Percentiles rank a stretch among this genome's conserved stretches.
These are phyloP conservation scores for Lentinus tigrinus DNA, from an alignment of 768 basidiomycete genomes.

Conservation along the genomic window DNA sequence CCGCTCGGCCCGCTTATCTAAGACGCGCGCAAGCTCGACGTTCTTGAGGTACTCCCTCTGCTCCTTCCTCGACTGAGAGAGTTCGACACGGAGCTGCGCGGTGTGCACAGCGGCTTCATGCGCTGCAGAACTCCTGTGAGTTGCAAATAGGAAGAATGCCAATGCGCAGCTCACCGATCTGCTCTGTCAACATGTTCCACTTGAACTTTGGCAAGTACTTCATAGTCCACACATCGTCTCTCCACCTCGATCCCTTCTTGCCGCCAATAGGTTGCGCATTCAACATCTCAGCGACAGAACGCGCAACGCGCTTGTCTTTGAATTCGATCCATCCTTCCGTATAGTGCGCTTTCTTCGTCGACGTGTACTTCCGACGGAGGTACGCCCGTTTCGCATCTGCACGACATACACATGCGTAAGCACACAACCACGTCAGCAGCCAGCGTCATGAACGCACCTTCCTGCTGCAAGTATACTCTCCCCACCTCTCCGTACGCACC, in stretches of 20 bases:
- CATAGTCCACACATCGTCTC: slow-evolving; percentile 99
- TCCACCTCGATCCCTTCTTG: slow-evolving; percentile 86
- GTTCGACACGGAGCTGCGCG: slow-evolving; percentile 87
- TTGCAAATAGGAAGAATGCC: background rate
- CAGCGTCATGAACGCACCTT: slow-evolving; percentile 52
- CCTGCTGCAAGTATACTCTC: slow-evolving; percentile 89
- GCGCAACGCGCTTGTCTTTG: slow-evolving; percentile 87
- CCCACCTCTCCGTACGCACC: slow-evolving; percentile 87
- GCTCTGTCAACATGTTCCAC: slow-evolving; percentile 98
- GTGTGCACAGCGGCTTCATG: slow-evolving; percentile 89
- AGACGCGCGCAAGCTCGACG: slow-evolving; percentile 86
- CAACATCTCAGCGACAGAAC: slow-evolving; percentile 89
- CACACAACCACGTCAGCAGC: background rate
- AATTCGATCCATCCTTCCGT: slow-evolving; percentile 99
- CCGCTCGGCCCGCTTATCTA: slow-evolving; percentile 77
- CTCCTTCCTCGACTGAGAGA: slow-evolving; percentile 83
- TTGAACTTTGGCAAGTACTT: slow-evolving; percentile 97
- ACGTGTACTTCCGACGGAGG: slow-evolving; percentile 74
- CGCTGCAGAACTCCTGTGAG: slow-evolving; percentile 44
- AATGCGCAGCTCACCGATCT: slow-evolving; percentile 71
- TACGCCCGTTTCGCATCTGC: slow-evolving; percentile 87
- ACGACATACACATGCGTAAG: background rate
- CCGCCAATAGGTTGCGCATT: slow-evolving; percentile 96
- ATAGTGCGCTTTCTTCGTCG: slow-evolving; percentile 84
- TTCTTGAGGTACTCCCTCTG: slow-evolving; percentile 92